Evolutionary conservation across 768 basidiomycete species (phyloP).

Genomic region (Pleurotus tuoliensis): DNA sequence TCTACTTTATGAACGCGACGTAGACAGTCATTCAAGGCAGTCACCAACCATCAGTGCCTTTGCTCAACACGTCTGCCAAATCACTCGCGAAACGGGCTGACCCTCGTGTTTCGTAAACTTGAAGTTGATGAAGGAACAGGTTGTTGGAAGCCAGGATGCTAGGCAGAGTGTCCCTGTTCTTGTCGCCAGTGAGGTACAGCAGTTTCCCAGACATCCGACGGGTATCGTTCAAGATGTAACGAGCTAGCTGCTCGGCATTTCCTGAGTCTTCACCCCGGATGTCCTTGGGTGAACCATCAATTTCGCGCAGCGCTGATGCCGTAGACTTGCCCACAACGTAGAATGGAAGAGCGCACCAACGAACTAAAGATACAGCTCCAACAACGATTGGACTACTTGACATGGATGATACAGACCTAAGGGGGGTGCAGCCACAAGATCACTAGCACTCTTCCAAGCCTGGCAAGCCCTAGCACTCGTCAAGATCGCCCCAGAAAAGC

Average conservation of each 20-base stretch:
- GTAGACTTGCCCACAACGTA: conserved; percentile 77
- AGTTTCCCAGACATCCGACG: conserved; percentile 27
- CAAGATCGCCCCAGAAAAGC: conserved; percentile 60
- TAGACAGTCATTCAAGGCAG: background rate
- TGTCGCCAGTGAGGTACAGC: conserved; percentile 84
- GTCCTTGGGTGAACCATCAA: conserved; percentile 25
- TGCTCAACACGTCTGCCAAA: conserved; percentile 20
- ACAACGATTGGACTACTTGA: background rate
- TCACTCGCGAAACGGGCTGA: conserved; percentile 47
- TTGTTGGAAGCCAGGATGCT: conserved; percentile 41
- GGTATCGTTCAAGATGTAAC: conserved; percentile 49
- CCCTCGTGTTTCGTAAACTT: conserved; percentile 70
- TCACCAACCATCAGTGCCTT: conserved; percentile 17
- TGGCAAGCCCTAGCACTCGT: conserved; percentile 79
- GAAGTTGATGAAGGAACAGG: conserved; percentile 43
- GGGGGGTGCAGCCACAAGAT: conserved; percentile 9
- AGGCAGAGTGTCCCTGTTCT: conserved; percentile 69
- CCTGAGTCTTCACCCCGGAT: conserved; percentile 49
- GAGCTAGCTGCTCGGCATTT: conserved; percentile 62
- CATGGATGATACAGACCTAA: conserved; percentile 7
- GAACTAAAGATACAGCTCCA: conserved; percentile 19
- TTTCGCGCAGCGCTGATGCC: conserved; percentile 37
- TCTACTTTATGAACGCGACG: conserved; percentile 1
- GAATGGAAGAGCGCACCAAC: conserved; percentile 63
- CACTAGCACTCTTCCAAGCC: conserved; percentile 51